Conservation (phyloP, 2,329 filamentous ascomycete species). For the Fusarium euwallaceae region DNA sequence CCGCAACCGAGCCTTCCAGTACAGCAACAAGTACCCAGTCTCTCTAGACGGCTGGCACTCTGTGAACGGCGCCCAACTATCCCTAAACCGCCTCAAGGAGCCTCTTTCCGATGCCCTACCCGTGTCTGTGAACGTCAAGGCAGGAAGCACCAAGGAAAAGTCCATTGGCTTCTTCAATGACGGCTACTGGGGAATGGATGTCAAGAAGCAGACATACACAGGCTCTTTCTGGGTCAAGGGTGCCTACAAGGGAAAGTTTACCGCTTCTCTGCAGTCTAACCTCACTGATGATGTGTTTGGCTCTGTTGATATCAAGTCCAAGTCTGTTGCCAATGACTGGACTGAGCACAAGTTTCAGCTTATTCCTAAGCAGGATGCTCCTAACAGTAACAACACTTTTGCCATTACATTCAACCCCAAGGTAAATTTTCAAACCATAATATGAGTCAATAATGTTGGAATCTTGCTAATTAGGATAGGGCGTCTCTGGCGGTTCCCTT, state of each 20-base stretch:
- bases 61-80: slow-evolving; percentile 58
- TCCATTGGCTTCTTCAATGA: slow-evolving; percentile 64
- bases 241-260: slow-evolving; percentile 61
- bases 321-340: slow-evolving; percentile 58
- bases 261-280: slow-evolving; percentile 60
- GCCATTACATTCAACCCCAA: slow-evolving; percentile 64
- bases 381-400: slow-evolving; percentile 69
- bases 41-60: slow-evolving; percentile 62
- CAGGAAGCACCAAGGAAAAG: slow-evolving; percentile 45
- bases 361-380: slow-evolving; percentile 59
- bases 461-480: slow-evolving; percentile 36
- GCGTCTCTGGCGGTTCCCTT: slow-evolving; percentile 56
- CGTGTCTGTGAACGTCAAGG: slow-evolving; percentile 62
- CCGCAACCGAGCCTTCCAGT: slow-evolving; percentile 78
- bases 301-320: slow-evolving; percentile 60
- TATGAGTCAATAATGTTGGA: no score
- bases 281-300: slow-evolving; percentile 61
- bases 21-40: slow-evolving; percentile 56
- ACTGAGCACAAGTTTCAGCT: slow-evolving; percentile 65
- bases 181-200: slow-evolving; percentile 70
- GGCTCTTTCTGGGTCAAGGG: slow-evolving; percentile 68
- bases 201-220: slow-evolving; percentile 61
- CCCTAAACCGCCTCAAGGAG: slow-evolving; percentile 59
- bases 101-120: slow-evolving; percentile 67
- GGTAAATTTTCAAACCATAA: background rate